Base-by-base conservation (phyloP, 805 yeast species). In the Ogataea zsoltii region DNA sequence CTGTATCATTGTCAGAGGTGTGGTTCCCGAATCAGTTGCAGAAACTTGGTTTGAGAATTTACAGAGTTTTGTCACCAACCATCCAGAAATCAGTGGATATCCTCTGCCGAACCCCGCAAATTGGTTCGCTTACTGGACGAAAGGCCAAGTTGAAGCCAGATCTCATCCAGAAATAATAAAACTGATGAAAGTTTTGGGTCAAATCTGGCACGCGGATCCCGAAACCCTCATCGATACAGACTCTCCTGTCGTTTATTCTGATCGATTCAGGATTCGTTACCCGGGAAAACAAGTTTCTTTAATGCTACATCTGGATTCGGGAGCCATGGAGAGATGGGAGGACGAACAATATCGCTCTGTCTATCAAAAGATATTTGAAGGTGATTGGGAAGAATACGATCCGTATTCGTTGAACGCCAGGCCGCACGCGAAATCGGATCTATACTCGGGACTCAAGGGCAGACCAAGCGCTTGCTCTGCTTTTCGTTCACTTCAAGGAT, bases 241-340 rank as follows among this genome's bases (percentile, higher is more conserved):
- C 10, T 57, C 63, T 10, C 65, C 67, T 28, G 56, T 72, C 13
- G 57, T 65, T 14, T 73, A 73, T 49, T 73, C 73, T 16, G 77
- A 73, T 53, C 56, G 75, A 15, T 54, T 71, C 30, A 58, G 76
- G 42, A 67, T 72, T 33, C 57, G 76, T 36, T 56, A 56, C 11
- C 73, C 76, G 1, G 76, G 76, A 7, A 65, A 60, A 30, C 49
- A 47, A 14, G 54, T 59, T 25, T 45, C 70, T 5, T 59, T 72
- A 30, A 69, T 67, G 29, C 64, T 70, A 17, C 77, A 73, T 42
- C 56, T 63, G n/a, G 77, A 73, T 49, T 61, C 70, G 12, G 70
- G 74, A 9, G 63, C 73, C 2, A 54, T 72, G 29, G 77, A 72
- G 50, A 53, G 77, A 41, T 74, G 77, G 77, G 76, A 72, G 50